Evolutionary conservation across 768 basidiomycete genomes (phyloP).

Genomic region (Collybiopsis confluens): DNA sequence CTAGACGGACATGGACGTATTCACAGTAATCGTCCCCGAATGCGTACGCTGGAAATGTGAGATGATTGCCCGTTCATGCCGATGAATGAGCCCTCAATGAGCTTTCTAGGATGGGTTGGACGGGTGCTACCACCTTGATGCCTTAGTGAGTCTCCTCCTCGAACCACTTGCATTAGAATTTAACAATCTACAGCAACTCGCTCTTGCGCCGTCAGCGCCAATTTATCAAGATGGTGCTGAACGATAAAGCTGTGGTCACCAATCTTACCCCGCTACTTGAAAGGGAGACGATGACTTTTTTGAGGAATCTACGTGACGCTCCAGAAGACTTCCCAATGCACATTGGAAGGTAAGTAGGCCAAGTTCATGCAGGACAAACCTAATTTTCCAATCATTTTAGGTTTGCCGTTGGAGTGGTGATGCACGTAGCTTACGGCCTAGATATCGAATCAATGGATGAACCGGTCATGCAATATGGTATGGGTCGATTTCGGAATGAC

Average conservation of each 20-base stretch:
- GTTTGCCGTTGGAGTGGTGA: not conserved
- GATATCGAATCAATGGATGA: not conserved
- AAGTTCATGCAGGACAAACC: no score
- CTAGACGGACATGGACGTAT: constrained; percentile 14
- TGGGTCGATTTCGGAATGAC: not conserved
- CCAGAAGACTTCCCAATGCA: not conserved
- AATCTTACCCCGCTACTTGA: not conserved
- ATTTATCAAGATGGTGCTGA: not conserved
- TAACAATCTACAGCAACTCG: not conserved
- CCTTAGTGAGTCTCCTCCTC: not conserved
- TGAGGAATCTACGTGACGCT: not conserved
- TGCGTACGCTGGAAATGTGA: not conserved
- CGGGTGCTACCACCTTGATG: not conserved
- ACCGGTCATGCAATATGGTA: not conserved
- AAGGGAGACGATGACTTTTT: not conserved
- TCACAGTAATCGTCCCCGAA: constrained; percentile 12
- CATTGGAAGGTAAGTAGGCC: not conserved
- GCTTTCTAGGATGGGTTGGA: constrained; percentile 1
- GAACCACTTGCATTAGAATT: not conserved
- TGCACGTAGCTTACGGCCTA: not conserved
- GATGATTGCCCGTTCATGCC: not conserved
- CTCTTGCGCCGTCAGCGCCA: constrained; percentile 9
- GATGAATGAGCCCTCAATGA: not conserved
- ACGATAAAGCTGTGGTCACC: not conserved
- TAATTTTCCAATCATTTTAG: not conserved